These are phyloP conservation scores for Westerdykella sp. DNA, from an alignment of 2,329 filamentous ascomycete species.

Conservation along the genomic window DNA sequence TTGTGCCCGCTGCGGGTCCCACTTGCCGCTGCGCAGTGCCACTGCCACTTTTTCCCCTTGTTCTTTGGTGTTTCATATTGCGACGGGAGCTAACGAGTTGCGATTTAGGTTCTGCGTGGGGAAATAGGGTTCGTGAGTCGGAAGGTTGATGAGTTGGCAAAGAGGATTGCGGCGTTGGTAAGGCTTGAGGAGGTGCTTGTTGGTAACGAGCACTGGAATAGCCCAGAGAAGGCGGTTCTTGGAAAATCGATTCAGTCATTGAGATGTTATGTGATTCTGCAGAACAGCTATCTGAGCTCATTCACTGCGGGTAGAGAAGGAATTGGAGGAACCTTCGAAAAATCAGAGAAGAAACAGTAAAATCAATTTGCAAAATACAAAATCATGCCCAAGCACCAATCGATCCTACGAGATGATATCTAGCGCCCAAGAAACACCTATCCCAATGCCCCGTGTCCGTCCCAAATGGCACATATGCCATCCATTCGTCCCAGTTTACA, in stretches of 20 bases:
- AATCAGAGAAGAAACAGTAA: no score
- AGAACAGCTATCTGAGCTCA: not conserved
- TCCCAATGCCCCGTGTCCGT: constrained; percentile 2
- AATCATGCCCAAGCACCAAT: no score
- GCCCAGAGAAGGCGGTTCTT: not conserved
- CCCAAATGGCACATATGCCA: not conserved
- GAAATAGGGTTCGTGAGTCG: constrained; percentile 6
- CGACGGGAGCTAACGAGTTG: not conserved
- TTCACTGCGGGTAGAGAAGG: no score
- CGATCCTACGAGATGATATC: not conserved
- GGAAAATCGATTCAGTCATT: not conserved
- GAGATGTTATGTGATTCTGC: not conserved
- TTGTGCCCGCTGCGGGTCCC: constrained; percentile 1
- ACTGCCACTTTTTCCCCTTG: no score
- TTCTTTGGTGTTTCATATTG: not conserved
- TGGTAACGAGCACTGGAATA: not conserved
- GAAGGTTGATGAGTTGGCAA: not conserved
- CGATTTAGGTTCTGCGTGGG: constrained; percentile 17
- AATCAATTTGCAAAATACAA: no score
- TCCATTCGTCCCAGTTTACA: not conserved
- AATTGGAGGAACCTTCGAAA: no score
- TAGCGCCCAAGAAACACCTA: constrained; percentile 4
- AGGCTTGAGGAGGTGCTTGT: not conserved
- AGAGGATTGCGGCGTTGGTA: not conserved
- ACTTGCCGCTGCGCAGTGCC: constrained; percentile 2